Evolutionary conservation across 495 filamentous ascomycete genomes (phyloP).

Genomic region (Cairneyella variabilis): DNA sequence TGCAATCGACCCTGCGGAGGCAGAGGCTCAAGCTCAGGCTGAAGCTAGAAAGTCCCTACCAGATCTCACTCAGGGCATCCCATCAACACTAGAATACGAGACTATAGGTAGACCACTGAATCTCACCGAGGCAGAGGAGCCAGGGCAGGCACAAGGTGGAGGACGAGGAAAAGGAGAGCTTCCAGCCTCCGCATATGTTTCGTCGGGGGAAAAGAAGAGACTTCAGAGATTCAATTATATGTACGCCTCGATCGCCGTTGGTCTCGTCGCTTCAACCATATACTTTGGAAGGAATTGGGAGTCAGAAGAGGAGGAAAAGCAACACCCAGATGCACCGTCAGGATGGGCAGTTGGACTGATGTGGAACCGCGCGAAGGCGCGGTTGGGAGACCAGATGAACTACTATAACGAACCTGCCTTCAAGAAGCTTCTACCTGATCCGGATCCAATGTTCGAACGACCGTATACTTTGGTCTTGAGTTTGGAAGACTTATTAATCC

Average conservation of each 20-base stretch:
- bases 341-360: conserved; percentile 59
- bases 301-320: conserved; percentile 60
- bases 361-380: conserved; percentile 73
- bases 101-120: conserved; percentile 49
- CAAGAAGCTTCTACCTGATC: conserved; percentile 86
- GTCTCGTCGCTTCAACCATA: conserved; percentile 45
- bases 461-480: conserved; percentile 93
- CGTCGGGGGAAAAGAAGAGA: conserved; percentile 79
- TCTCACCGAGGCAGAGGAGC: conserved; percentile 53
- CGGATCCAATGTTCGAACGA: conserved; percentile 72
- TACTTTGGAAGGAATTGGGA: conserved; percentile 87
- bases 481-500: conserved; percentile 89
- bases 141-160: conserved; percentile 43
- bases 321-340: conserved; percentile 65
- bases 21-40: too few species aligned
- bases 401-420: conserved; percentile 98
- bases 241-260: conserved; percentile 46
- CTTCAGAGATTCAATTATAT: conserved; percentile 64
- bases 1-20: conserved; percentile 25
- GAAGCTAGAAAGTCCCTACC: conserved; percentile 56
- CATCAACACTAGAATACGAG: conserved; percentile 79
- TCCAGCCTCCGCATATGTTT: conserved; percentile 82
- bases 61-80: conserved; percentile 87
- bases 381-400: conserved; percentile 65
- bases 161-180: conserved; percentile 53